phyloP scores from a whole-genome alignment of 257 asterid genomes.

The Capsicum pubescens region DNA sequence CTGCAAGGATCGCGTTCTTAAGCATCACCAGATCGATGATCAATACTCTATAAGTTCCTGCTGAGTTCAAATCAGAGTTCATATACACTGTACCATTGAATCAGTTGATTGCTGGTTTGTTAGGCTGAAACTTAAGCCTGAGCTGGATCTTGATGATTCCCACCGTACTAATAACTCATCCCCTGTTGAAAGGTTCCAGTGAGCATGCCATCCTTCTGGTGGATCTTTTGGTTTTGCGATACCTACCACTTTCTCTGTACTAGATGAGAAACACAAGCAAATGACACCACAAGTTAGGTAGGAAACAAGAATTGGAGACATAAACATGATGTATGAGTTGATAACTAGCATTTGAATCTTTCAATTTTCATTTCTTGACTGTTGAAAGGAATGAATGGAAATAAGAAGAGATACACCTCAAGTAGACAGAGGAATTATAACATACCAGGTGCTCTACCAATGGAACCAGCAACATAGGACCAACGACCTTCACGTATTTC shows the following conservation, averaged over 20 bases:
- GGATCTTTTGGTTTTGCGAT: constrained; percentile 84
- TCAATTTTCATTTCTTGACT: background rate
- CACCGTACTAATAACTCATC: constrained; percentile 55
- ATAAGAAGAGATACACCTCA: background rate
- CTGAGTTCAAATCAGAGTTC: background rate
- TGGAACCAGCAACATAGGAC: constrained; percentile 85
- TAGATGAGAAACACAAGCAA: constrained; percentile 53
- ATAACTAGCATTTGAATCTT: background rate
- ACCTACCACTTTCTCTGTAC: constrained; percentile 93
- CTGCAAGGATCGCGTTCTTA: constrained; percentile 36
- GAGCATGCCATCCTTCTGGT: constrained; percentile 70
- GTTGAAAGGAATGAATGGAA: constrained; percentile 6
- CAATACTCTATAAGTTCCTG: background rate
- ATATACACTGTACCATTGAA: constrained; percentile 46
- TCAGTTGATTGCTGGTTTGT: constrained; percentile 44
- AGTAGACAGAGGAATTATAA: background rate
- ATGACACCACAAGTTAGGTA: constrained; percentile 32
- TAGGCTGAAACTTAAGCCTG: constrained; percentile 53
- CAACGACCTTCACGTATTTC: constrained; percentile 86
- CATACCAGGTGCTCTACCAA: constrained; percentile 91
- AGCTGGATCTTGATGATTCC: constrained; percentile 48
- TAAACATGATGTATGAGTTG: too few relatives aligned
- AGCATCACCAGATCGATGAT: constrained; percentile 24
- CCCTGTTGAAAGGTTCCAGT: constrained; percentile 81
- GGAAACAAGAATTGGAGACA: constrained; percentile 13